These are phyloP conservation scores for Mangifera indica DNA, from an alignment of 345 rosid species.

Conservation along the genomic window DNA sequence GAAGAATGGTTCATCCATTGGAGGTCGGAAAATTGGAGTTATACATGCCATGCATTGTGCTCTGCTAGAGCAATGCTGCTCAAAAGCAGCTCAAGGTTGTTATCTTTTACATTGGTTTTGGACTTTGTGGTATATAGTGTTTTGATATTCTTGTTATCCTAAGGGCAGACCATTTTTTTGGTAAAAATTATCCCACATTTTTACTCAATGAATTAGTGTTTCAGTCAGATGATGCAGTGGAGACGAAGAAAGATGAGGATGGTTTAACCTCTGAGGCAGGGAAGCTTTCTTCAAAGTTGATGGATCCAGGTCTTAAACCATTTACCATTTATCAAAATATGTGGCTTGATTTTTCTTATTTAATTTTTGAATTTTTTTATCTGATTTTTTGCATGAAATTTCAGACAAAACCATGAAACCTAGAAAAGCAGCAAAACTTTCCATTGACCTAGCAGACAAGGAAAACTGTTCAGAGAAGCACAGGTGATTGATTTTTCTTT, in stretches of 20 bases:
- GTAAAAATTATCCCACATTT: conserved; percentile 2
- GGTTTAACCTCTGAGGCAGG: conserved; percentile 31
- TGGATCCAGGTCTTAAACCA: conserved; percentile 32
- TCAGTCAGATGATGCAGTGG: conserved; percentile 36
- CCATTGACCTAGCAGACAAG: conserved; percentile 52
- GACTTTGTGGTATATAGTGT: not conserved
- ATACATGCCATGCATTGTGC: conserved; percentile 84
- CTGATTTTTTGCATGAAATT: conserved; percentile 25
- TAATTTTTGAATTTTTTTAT: conserved; percentile 20
- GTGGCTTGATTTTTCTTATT: conserved; percentile 4
- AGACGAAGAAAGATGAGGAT: conserved; percentile 32
- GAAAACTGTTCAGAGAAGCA: conserved; percentile 83
- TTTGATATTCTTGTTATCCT: not conserved
- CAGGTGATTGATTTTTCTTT: conserved; percentile 60
- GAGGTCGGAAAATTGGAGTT: conserved; percentile 74
- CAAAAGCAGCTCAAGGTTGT: conserved; percentile 58
- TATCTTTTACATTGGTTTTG: conserved; percentile 14
- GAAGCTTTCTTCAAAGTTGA: conserved; percentile 29
- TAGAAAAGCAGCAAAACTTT: conserved; percentile 43
- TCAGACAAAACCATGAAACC: conserved; percentile 49
- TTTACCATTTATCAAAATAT: conserved; percentile 4
- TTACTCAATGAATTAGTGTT: not conserved
- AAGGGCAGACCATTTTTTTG: not conserved
- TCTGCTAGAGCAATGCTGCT: conserved; percentile 64
- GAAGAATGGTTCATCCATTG: conserved; percentile 64